Conservation (phyloP, 2,329 filamentous ascomycete species). For the Trichoderma oligosporum region DNA sequence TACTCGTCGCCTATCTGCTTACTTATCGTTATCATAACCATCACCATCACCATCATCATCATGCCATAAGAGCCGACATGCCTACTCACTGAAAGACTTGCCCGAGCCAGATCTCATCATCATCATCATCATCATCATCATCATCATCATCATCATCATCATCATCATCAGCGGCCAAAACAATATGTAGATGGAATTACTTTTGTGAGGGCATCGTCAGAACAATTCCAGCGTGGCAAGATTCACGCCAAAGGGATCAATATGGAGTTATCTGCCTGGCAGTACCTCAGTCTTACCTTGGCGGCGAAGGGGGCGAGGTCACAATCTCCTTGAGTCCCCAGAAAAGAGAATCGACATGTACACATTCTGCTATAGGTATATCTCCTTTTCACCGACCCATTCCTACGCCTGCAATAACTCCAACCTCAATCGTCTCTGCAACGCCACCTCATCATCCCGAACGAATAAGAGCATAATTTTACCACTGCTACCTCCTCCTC, state of each 20-base stretch:
- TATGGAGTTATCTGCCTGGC: slow-evolving; percentile 43
- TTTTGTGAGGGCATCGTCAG: slow-evolving; percentile 53
- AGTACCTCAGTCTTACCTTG: slow-evolving; percentile 50
- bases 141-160: slow-evolving; percentile 47
- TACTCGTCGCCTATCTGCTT: slow-evolving; percentile 53
- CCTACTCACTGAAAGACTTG: slow-evolving; percentile 48
- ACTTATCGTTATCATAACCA: neutral
- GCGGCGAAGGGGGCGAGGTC: slow-evolving; percentile 60
- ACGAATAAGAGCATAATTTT: no score
- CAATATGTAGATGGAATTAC: slow-evolving; percentile 65
- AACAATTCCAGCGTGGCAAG: slow-evolving; percentile 46
- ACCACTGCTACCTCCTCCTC: slow-evolving; percentile 16
- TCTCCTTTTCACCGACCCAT: slow-evolving; percentile 40
- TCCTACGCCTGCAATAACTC: slow-evolving; percentile 22
- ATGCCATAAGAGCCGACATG: slow-evolving; percentile 48
- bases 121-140: slow-evolving; percentile 45
- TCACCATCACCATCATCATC: neutral
- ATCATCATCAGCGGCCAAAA: slow-evolving; percentile 58
- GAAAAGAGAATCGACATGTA: slow-evolving; percentile 54
- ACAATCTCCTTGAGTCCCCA: slow-evolving; percentile 65
- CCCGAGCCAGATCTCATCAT: slow-evolving; percentile 45
- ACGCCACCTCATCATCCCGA: slow-evolving; percentile 13
- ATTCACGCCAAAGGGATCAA: slow-evolving; percentile 34
- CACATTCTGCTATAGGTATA: slow-evolving; percentile 69
- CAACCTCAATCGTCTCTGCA: slow-evolving; percentile 10